These are phyloP conservation scores for Thielaviopsis musarum DNA, from an alignment of 2,329 filamentous ascomycete genomes.

Conservation along the genomic window DNA sequence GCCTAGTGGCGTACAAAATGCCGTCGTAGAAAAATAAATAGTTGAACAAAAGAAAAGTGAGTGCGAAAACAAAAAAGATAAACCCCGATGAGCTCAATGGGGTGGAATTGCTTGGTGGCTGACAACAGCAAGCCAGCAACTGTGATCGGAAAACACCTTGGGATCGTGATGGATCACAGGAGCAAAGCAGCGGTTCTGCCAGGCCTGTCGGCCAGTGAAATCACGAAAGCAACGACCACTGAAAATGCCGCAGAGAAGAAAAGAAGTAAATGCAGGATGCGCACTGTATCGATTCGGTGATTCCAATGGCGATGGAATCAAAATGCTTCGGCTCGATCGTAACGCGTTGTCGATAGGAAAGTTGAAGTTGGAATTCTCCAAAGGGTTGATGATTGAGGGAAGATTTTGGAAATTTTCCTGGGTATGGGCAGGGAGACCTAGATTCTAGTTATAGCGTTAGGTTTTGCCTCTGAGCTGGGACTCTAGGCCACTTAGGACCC, in stretches of 20 bases:
- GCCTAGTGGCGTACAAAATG: neutral
- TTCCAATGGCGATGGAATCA: constrained; percentile 10
- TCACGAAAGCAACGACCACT: neutral
- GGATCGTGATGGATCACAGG: constrained; percentile 5
- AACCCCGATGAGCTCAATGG: neutral
- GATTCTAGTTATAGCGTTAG: neutral
- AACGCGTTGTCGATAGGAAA: constrained; percentile 7
- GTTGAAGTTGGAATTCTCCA: constrained; percentile 1
- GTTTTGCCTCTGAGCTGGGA: neutral
- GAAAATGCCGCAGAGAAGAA: neutral
- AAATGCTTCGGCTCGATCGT: constrained; percentile 9
- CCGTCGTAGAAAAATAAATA: neutral
- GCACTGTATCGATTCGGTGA: constrained; percentile 10
- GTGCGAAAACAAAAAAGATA: neutral
- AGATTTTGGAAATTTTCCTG: constrained; percentile 12
- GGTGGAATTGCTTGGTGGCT: neutral
- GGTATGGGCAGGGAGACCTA: neutral
- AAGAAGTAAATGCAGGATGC: constrained; percentile 1
- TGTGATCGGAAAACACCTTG: neutral
- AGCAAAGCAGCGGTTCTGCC: constrained; percentile 6
- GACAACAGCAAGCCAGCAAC: neutral
- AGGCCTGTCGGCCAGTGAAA: constrained; percentile 1
- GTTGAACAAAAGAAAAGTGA: neutral
- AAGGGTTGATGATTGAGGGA: constrained; percentile 9
- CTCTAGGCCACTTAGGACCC: neutral